A percentile compares a stretch with the other conserved stretches of the same genome.
phyloP scores from a whole-genome alignment of 768 basidiomycete genomes.

The Mycena polygramma region DNA sequence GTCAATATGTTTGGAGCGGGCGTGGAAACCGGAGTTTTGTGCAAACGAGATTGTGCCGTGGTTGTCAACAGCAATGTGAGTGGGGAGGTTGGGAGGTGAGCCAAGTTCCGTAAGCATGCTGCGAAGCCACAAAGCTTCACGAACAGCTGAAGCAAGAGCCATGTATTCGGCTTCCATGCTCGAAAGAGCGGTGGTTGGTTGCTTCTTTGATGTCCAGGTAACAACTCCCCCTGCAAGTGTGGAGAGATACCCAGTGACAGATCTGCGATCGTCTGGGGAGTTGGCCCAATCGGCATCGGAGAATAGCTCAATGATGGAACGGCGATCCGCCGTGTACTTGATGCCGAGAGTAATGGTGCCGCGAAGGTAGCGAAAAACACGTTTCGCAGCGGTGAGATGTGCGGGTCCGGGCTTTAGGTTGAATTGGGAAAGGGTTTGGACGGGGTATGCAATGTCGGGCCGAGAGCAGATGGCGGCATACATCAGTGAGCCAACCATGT shows the following conservation, averaged over 20 bases:
- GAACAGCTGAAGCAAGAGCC: conserved; percentile 7
- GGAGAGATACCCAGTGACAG: conserved; percentile 19
- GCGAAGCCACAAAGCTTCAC: conserved; percentile 16
- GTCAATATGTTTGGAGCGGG: conserved; percentile 4
- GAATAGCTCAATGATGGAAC: conserved; percentile 15
- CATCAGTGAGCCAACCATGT: conserved; percentile 46
- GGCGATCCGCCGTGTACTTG: conserved; percentile 8
- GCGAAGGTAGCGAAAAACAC: conserved; percentile 17
- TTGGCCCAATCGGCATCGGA: conserved; percentile 17
- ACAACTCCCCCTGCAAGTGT: conserved; percentile 10
- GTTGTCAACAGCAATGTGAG: conserved; percentile 11
- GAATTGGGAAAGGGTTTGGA: conserved; percentile 44
- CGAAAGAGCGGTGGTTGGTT: conserved; percentile 7
- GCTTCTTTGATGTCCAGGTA: conserved; percentile 16
- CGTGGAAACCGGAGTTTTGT: conserved; percentile 14
- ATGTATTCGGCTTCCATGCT: conserved; percentile 18
- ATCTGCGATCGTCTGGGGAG: conserved; percentile 19
- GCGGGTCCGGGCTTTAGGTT: conserved; percentile 20
- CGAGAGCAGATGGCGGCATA: conserved; percentile 47
- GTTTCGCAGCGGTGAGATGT: conserved; percentile 15
- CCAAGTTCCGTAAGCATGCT: conserved; percentile 10
- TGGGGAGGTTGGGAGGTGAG: neutral
- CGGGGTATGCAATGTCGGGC: conserved; percentile 50
- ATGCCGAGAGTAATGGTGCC: conserved; percentile 17
- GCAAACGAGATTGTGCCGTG: conserved; percentile 7